These are phyloP conservation scores for sweet orange (Citrus sinensis) DNA, from an alignment of 345 rosid genomes.

Conservation along the genomic window DNA sequence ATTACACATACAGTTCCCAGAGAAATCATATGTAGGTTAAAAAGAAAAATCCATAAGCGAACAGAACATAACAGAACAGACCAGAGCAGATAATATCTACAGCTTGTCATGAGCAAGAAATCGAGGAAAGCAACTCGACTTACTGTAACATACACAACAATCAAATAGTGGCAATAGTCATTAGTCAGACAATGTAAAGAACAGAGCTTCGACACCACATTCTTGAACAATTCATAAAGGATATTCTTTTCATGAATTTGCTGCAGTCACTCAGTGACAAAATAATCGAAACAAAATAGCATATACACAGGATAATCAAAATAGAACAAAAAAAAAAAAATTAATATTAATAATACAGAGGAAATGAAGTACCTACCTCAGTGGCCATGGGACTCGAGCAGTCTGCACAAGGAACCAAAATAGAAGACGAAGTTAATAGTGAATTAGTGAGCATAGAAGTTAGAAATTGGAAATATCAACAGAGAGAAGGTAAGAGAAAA, in stretches of 20 bases:
- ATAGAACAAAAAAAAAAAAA: not conserved
- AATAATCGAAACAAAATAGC: not conserved
- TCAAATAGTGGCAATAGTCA: constrained; percentile 1
- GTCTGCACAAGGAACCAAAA: constrained; percentile 5
- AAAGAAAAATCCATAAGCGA: not conserved
- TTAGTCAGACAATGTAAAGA: not conserved
- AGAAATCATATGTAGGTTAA: not conserved
- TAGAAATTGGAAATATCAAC: not conserved
- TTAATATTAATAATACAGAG: too few species aligned
- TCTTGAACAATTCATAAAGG: not conserved
- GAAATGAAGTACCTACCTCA: constrained; percentile 18
- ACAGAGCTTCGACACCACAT: not conserved
- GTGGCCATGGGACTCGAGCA: constrained; percentile 26
- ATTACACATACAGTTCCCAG: not conserved
- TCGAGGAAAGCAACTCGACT: not conserved
- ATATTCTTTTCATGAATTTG: not conserved
- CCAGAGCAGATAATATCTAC: not conserved
- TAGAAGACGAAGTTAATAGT: not conserved
- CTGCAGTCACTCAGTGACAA: not conserved
- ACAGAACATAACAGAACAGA: not conserved
- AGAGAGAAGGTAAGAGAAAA: not conserved
- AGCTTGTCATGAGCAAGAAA: not conserved
- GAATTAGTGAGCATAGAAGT: not conserved
- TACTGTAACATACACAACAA: not conserved
- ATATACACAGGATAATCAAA: not conserved